phyloP scores from a whole-genome alignment of 768 basidiomycete genomes.

The Rhodotorula toruloides region DNA sequence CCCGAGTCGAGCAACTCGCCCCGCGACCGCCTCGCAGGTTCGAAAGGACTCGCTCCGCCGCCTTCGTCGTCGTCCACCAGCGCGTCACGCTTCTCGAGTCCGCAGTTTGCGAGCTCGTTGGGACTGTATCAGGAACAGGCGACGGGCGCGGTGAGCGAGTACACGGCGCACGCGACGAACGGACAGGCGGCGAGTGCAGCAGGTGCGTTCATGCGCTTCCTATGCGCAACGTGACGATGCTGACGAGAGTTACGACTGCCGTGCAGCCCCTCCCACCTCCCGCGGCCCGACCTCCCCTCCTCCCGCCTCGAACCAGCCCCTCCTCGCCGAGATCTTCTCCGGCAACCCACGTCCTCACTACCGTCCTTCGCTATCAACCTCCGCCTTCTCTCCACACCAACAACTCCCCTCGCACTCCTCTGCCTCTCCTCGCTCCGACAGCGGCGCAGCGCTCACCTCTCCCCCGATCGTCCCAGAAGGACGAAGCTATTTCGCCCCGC shows the following conservation, averaged over 20 bases:
- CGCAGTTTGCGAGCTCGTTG: neutral
- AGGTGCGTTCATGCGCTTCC: neutral
- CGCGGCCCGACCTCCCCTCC: neutral
- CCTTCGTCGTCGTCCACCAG: neutral
- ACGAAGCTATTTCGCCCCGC: slow-evolving; percentile 27
- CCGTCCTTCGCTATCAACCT: slow-evolving; percentile 15
- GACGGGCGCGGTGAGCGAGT: too few relatives aligned
- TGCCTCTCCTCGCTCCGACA: slow-evolving; percentile 6
- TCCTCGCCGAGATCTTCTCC: slow-evolving; percentile 36
- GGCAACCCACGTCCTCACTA: slow-evolving; percentile 35
- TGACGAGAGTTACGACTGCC: too few relatives aligned
- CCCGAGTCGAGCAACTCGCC: slow-evolving; percentile 18
- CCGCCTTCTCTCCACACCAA: neutral
- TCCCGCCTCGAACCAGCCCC: slow-evolving; percentile 1
- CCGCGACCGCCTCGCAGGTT: slow-evolving; percentile 3
- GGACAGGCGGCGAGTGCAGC: slow-evolving; percentile 5
- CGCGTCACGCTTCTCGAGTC: slow-evolving; percentile 2
- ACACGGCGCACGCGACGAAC: too few relatives aligned
- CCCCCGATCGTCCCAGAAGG: slow-evolving; percentile 9
- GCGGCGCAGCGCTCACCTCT: neutral
- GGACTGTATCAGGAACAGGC: slow-evolving; percentile 10
- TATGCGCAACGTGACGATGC: neutral
- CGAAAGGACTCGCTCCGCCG: neutral
- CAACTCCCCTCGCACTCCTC: neutral
- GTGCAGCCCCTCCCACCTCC: too few relatives aligned